Evolutionary conservation across 129 eudicot genomes (phyloP), one percentile per base, ranked within the genome.

Genomic region (Erigeron canadensis): DNA sequence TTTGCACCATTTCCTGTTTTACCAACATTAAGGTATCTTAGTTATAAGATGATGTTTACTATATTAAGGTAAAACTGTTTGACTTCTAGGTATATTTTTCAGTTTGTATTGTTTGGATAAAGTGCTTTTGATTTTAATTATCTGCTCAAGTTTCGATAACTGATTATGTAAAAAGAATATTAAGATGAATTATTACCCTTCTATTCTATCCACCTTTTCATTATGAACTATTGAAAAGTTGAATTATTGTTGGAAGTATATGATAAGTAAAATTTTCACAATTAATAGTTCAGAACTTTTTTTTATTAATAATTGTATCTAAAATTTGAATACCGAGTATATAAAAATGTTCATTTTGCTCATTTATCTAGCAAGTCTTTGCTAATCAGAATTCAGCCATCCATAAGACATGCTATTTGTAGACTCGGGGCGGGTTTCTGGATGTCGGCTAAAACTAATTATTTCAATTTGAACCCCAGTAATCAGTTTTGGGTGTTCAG

Each of bases 1-100:
- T 80, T 79, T 93, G 98, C 84, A 85, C 75, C 70, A 87, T 87
- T 69, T 93, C 99, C 16, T 89, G 99, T 78, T 94, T 87, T 81
- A 82, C 86, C 23, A 83, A 79, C 79, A 89, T 85, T 15, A 94
- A 90, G 97, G 99, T 93, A 41, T 57, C 34, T 41, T 71, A 54
- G 18, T 68, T 45, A 46, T 17, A 44, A 6, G 23, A 16, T 53
- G 38, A 4, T 51, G 39, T 6, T 70, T 55, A 55, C 34, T 28
- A 28, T 28, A 0, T 28, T 28, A 50, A 50, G 15, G 19, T 50
- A 50, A 50, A 50, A 18, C 56, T 15, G 56, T 13, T 50, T 50
- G 6, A 6, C 6, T 50, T 50, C 18, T 13, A 50, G 19, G 13
- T 8, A 5, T 50, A 18, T 13, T 50, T n/a, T 5, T 50, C 9